phyloP scores from a whole-genome alignment of 2,329 filamentous ascomycete species.

The Fusarium sp. region DNA sequence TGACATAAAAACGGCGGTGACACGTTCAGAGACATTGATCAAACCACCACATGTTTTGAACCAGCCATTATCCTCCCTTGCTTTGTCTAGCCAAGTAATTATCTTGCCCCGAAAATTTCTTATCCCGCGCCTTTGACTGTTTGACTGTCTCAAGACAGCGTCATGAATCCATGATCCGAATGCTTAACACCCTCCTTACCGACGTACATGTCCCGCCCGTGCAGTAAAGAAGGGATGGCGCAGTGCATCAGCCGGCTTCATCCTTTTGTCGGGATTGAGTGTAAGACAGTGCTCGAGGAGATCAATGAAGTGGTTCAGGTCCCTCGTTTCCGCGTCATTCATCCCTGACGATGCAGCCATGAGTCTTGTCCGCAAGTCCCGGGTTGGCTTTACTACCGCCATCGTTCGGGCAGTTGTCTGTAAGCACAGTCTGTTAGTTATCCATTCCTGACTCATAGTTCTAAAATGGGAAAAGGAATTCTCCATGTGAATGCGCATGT shows the following conservation, averaged over 20 bases:
- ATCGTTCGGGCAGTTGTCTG: slow-evolving; percentile 75
- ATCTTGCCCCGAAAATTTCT: not conserved
- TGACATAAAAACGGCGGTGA: slow-evolving; percentile 32
- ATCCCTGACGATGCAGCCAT: slow-evolving; percentile 78
- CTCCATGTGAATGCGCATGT: slow-evolving; percentile 11
- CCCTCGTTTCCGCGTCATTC: slow-evolving; percentile 76
- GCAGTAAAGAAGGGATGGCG: slow-evolving; percentile 85
- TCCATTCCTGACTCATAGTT: slow-evolving; percentile 11
- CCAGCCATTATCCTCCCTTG: slow-evolving; percentile 18
- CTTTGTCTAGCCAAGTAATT: slow-evolving; percentile 24
- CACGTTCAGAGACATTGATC: slow-evolving; percentile 21
- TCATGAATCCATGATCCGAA: slow-evolving; percentile 7
- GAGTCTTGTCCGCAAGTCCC: slow-evolving; percentile 84
- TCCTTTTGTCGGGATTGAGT: slow-evolving; percentile 91
- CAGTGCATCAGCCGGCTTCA: slow-evolving; percentile 85
- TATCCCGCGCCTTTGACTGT: slow-evolving; percentile 1
- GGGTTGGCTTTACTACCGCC: slow-evolving; percentile 76
- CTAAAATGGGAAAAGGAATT: slow-evolving; percentile 19
- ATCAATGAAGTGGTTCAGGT: slow-evolving; percentile 85
- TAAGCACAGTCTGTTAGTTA: slow-evolving; percentile 34
- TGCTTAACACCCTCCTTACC: slow-evolving; percentile 20
- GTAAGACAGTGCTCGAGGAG: slow-evolving; percentile 87
- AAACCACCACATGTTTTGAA: slow-evolving; percentile 20
- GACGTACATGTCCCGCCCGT: slow-evolving; percentile 38
- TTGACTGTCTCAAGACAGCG: slow-evolving; percentile 15